Conservation (phyloP, 345 rosid genomes). For the Melastoma malabathricum region DNA sequence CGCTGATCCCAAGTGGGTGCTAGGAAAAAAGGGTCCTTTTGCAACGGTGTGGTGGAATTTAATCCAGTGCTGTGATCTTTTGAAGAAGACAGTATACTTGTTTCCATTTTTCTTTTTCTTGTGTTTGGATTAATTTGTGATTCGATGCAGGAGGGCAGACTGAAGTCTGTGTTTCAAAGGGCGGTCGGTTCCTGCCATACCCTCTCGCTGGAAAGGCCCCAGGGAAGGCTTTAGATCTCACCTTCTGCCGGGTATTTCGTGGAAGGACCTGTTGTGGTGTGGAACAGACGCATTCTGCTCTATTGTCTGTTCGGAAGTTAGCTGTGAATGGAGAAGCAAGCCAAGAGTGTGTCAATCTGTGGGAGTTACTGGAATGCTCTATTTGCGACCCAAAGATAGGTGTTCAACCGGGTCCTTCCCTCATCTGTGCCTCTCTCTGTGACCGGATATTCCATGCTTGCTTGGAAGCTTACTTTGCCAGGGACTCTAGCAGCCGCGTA, state of each 20-base stretch:
- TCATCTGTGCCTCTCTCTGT: constrained; percentile 66
- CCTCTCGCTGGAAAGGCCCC: constrained; percentile 72
- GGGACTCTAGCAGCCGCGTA: constrained; percentile 59
- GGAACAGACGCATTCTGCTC: constrained; percentile 79
- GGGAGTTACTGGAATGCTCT: constrained; percentile 94
- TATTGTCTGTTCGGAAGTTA: constrained; percentile 58
- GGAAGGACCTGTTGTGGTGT: constrained; percentile 71
- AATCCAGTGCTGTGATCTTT: too few relatives aligned
- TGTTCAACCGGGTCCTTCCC: constrained; percentile 75
- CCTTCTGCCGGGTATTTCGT: constrained; percentile 24
- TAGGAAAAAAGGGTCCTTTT: too few relatives aligned
- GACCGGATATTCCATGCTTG: constrained; percentile 68
- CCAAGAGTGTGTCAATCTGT: constrained; percentile 59
- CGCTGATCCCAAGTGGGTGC: too few relatives aligned
- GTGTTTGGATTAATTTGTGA: neutral
- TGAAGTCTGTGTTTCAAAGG: constrained; percentile 69
- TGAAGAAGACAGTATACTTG: too few relatives aligned
- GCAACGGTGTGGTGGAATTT: too few relatives aligned
- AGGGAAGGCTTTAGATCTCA: constrained; percentile 16
- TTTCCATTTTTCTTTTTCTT: neutral
- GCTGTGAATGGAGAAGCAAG: constrained; percentile 77
- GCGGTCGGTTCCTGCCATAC: constrained; percentile 71
- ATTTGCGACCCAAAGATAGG: constrained; percentile 82
- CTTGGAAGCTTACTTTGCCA: constrained; percentile 69
- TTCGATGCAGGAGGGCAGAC: constrained; percentile 23